phyloP scores from a whole-genome alignment of 208 protist genomes.

The Trypanosoma melophagium region DNA sequence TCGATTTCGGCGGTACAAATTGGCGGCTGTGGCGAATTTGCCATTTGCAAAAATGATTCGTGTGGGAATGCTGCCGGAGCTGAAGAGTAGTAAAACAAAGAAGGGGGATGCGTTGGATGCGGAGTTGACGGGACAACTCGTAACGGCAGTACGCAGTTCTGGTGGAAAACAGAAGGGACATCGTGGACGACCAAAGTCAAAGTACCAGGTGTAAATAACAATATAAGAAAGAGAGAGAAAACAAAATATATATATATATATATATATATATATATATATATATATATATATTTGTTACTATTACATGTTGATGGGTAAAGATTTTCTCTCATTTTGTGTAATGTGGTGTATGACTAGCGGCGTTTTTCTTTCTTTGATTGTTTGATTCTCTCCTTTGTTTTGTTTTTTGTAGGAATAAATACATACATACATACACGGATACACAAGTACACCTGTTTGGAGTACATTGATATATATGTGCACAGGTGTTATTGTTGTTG shows the following conservation, averaged over 20 bases:
- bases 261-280: conserved; percentile 1
- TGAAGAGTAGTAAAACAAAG: conserved; percentile 89
- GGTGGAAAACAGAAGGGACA: conserved; percentile 61
- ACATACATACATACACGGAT: too few relatives aligned
- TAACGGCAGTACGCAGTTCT: conserved; percentile 45
- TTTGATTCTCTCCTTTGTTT: too few relatives aligned
- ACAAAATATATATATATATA: conserved; percentile 1
- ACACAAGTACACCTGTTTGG: too few relatives aligned
- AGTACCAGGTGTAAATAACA: conserved; percentile 81
- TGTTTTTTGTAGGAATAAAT: too few relatives aligned
- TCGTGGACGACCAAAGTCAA: conserved; percentile 79
- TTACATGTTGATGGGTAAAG: neutral
- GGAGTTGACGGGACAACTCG: conserved; percentile 66
- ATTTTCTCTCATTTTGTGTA: neutral
- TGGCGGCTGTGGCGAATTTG: conserved; percentile 86
- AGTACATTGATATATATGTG: too few relatives aligned
- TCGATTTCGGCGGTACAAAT: conserved; percentile 89
- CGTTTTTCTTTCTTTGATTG: too few relatives aligned
- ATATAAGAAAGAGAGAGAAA: conserved; percentile 3
- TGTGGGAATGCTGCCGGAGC: conserved; percentile 89
- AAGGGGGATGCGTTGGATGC: conserved; percentile 77
- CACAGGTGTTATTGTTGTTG: too few relatives aligned
- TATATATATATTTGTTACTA: too few relatives aligned
- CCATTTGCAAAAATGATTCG: conserved; percentile 91
- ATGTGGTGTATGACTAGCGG: neutral